phyloP scores from a whole-genome alignment of 2,329 filamentous ascomycete species.

The Phaeosphaeriaceae sp. region DNA sequence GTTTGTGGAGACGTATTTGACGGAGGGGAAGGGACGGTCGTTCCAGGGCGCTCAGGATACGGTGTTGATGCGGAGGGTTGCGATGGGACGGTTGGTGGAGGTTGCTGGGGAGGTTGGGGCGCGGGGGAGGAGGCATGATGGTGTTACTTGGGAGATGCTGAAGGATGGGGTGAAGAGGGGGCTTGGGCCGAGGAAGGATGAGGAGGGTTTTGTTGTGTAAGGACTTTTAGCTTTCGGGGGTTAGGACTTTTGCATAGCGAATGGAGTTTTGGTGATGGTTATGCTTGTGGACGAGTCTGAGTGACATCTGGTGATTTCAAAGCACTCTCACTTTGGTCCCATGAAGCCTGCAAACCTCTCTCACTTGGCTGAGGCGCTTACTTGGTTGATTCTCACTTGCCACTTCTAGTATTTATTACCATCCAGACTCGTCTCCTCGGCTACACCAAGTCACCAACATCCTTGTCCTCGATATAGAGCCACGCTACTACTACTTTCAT shows the following conservation, averaged over 20 bases:
- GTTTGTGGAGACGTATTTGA: conserved; percentile 75
- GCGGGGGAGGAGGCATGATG: conserved; percentile 56
- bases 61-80: conserved; percentile 74
- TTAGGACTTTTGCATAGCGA: conserved; percentile 10
- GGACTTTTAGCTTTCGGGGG: too few species aligned
- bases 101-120: conserved; percentile 36
- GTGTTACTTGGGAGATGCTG: conserved; percentile 59
- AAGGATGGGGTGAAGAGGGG: conserved; percentile 46
- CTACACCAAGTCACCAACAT: too few species aligned
- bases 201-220: conserved; percentile 24
- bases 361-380: too few species aligned
- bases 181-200: conserved; percentile 42
- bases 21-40: conserved; percentile 67
- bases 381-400: too few species aligned
- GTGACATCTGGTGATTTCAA: too few species aligned
- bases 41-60: conserved; percentile 73
- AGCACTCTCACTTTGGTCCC: too few species aligned
- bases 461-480: too few species aligned
- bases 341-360: too few species aligned
- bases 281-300: too few species aligned
- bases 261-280: not conserved
- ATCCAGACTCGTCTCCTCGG: too few species aligned
- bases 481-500: too few species aligned
- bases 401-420: too few species aligned
- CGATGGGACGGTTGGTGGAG: conserved; percentile 65